phyloP scores from a whole-genome alignment of 768 basidiomycete species.

The Tulasnella sp. region DNA sequence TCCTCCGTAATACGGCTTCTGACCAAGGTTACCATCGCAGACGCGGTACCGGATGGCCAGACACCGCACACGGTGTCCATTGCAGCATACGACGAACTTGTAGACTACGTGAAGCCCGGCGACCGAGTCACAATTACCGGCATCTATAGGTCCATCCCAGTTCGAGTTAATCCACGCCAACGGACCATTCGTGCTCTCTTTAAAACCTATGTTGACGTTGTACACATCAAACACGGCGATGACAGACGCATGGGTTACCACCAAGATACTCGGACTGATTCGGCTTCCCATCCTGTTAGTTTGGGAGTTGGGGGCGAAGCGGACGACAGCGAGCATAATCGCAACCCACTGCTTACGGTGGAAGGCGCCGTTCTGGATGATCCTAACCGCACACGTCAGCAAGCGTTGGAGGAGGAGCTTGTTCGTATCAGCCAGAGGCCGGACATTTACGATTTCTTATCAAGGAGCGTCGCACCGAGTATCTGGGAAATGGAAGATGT shows the following conservation, averaged over 20 bases:
- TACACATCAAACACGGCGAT: slow-evolving; percentile 81
- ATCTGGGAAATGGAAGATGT: slow-evolving; percentile 99
- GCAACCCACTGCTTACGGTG: slow-evolving; percentile 33
- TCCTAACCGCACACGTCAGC: slow-evolving; percentile 47
- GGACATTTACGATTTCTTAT: slow-evolving; percentile 85
- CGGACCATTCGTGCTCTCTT: slow-evolving; percentile 92
- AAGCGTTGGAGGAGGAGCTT: slow-evolving; percentile 80
- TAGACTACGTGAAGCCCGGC: slow-evolving; percentile 95
- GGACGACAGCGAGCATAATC: slow-evolving; percentile 54
- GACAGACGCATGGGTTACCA: slow-evolving; percentile 69
- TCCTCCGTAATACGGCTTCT: neutral
- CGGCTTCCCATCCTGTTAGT: slow-evolving; percentile 62
- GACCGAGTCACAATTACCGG: slow-evolving; percentile 90
- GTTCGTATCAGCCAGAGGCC: slow-evolving; percentile 68
- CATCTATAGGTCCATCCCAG: slow-evolving; percentile 93
- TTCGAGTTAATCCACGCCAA: slow-evolving; percentile 92
- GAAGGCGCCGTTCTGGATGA: slow-evolving; percentile 44
- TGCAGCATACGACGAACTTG: slow-evolving; percentile 98
- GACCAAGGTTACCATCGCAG: slow-evolving; percentile 42
- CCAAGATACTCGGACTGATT: slow-evolving; percentile 70
- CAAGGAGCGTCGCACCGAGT: slow-evolving; percentile 86
- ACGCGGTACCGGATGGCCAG: slow-evolving; percentile 96
- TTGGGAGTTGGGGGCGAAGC: slow-evolving; percentile 66
- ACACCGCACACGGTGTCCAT: slow-evolving; percentile 97
- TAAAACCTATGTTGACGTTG: slow-evolving; percentile 96